A percentile compares a stretch with the other conserved stretches of the same genome.
These are phyloP conservation scores for Botryotinia calthae DNA, from an alignment of 2,329 filamentous ascomycete genomes.

Conservation along the genomic window DNA sequence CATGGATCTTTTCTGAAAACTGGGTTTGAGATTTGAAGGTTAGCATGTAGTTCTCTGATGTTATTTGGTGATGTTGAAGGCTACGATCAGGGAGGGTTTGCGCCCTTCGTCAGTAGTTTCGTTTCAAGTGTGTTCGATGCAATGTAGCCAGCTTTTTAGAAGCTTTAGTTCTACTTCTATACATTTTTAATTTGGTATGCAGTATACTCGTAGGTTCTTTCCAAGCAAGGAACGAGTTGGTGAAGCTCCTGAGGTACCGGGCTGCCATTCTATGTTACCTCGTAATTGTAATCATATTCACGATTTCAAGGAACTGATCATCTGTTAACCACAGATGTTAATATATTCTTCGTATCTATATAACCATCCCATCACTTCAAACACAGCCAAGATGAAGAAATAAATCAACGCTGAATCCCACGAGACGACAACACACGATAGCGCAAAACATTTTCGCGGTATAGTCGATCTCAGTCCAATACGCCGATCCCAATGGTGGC, in stretches of 20 bases:
- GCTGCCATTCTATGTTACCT: not conserved
- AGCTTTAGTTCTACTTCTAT: not conserved
- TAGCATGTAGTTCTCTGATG: not conserved
- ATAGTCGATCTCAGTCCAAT: constrained; percentile 42
- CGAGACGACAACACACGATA: constrained; percentile 43
- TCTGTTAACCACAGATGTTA: not conserved
- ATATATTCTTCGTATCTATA: not conserved
- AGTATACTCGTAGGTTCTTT: not conserved
- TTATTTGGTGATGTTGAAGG: not conserved
- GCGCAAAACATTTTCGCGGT: constrained; percentile 53
- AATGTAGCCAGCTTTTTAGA: not conserved
- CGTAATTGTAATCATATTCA: not conserved
- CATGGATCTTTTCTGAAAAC: not conserved
- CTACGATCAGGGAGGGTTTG: not conserved
- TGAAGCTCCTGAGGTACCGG: not conserved
- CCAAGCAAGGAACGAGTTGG: not conserved
- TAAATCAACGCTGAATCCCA: constrained; percentile 29
- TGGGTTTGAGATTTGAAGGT: not conserved
- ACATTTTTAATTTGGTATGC: not conserved
- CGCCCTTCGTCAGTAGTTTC: not conserved
- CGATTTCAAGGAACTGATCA: not conserved
- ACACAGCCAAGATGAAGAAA: not conserved
- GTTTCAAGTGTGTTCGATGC: too few species aligned
- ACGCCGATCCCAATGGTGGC: constrained; percentile 49
- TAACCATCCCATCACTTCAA: not conserved